These are phyloP conservation scores for Penicillium verrucosum DNA, from an alignment of 2,329 filamentous ascomycete species.

Conservation along the genomic window DNA sequence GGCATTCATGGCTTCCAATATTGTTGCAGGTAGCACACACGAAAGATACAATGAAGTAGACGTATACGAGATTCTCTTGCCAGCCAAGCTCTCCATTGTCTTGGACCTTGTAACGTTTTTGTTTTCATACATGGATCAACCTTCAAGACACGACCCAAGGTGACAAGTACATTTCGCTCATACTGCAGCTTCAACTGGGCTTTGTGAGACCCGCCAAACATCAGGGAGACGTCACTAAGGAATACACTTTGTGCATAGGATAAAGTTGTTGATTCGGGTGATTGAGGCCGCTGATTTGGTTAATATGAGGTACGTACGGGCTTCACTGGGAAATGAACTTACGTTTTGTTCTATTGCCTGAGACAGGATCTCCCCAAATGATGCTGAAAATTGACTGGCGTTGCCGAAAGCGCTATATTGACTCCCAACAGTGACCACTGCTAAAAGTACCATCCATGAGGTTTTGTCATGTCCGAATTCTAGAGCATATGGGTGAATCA, in stretches of 20 bases:
- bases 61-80: conserved; percentile 3
- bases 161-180: not conserved
- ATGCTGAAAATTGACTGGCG: not conserved
- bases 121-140: not conserved
- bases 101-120: not conserved
- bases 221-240: not conserved
- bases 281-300: not conserved
- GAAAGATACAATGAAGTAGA: conserved; percentile 1
- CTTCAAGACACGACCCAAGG: conserved; percentile 1
- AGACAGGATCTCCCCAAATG: not conserved
- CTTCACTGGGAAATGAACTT: not conserved
- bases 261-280: not conserved
- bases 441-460: not conserved
- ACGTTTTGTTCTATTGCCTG: not conserved
- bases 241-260: conserved; percentile 1
- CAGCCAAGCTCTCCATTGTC: not conserved
- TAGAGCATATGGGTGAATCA: not conserved
- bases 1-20: not conserved
- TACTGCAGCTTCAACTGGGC: conserved; percentile 1
- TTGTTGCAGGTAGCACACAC: not conserved
- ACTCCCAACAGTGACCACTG: conserved; percentile 1
- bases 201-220: not conserved
- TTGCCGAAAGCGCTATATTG: conserved; percentile 1
- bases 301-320: not conserved
- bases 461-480: not conserved